Conservation (phyloP, 257 asterid species). For the Mentha longifolia region DNA sequence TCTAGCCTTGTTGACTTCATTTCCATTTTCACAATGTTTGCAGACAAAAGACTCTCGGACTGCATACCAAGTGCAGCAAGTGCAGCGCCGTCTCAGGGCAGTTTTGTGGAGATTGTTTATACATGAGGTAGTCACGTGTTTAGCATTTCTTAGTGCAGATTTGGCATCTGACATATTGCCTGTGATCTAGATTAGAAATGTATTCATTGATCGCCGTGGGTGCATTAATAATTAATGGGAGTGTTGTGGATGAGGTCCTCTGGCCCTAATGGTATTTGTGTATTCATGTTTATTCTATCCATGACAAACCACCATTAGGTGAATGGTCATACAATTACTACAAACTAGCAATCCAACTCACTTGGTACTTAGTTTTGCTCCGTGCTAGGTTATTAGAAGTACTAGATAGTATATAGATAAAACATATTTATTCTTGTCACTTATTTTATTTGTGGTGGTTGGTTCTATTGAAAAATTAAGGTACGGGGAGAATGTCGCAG, state of each 20-base stretch:
- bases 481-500: slow-evolving; percentile 72
- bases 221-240: neutral
- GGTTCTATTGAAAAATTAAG: slow-evolving; percentile 37
- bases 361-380: slow-evolving; percentile 12
- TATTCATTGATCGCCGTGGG: neutral
- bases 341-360: slow-evolving; percentile 5
- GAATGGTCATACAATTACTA: neutral
- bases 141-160: neutral
- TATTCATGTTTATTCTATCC: neutral
- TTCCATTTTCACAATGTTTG: slow-evolving; percentile 2
- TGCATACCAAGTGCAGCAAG: slow-evolving; percentile 61
- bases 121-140: slow-evolving; percentile 51
- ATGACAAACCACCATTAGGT: neutral
- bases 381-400: neutral
- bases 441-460: slow-evolving; percentile 12
- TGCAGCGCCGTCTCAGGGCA: slow-evolving; percentile 57
- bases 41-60: slow-evolving; percentile 70
- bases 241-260: neutral
- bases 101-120: slow-evolving; percentile 82
- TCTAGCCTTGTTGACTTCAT: neutral
- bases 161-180: slow-evolving; percentile 4
- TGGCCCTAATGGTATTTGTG: slow-evolving; percentile 5
- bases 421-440: neutral
- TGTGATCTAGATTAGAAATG: slow-evolving; percentile 13
- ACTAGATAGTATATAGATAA: neutral